Conservation (phyloP, 208 protist species). For the Plasmodiophora brassicae region DNA sequence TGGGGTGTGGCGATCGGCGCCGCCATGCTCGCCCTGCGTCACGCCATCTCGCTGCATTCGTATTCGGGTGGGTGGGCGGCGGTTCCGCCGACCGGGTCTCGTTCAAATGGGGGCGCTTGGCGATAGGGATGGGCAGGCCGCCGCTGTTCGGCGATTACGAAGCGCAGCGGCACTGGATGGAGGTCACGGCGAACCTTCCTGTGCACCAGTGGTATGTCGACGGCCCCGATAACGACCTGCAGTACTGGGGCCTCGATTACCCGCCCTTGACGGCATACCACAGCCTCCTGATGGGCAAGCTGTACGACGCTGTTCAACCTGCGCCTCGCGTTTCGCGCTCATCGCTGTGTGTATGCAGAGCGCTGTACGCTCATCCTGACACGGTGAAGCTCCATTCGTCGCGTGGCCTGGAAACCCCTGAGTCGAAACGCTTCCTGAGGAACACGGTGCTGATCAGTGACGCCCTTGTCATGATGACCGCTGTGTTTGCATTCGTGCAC, state of each 20-base stretch:
- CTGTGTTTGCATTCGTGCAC: slow-evolving; percentile 15
- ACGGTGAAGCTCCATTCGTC: slow-evolving; percentile 63
- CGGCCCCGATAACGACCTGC: slow-evolving; percentile 66
- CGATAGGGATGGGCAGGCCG: slow-evolving; percentile 48
- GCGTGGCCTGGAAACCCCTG: slow-evolving; percentile 59
- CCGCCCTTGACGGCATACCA: slow-evolving; percentile 80
- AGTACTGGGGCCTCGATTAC: slow-evolving; percentile 89
- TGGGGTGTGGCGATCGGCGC: too few species aligned
- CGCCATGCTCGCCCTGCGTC: slow-evolving; percentile 8
- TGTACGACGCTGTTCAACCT: slow-evolving; percentile 1
- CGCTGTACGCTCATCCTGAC: slow-evolving; percentile 32
- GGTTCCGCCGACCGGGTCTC: too few species aligned
- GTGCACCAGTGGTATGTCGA: slow-evolving; percentile 58
- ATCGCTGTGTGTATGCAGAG: slow-evolving; percentile 30
- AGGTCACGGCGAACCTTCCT: slow-evolving; percentile 70
- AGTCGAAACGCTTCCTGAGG: slow-evolving; percentile 75
- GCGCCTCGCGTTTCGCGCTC: neutral
- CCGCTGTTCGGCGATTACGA: slow-evolving; percentile 87
- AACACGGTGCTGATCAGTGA: slow-evolving; percentile 64
- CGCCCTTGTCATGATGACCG: slow-evolving; percentile 64
- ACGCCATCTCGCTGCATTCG: neutral
- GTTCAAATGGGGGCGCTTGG: too few species aligned
- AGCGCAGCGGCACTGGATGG: slow-evolving; percentile 88
- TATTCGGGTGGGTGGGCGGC: slow-evolving; percentile 47
- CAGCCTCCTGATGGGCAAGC: slow-evolving; percentile 60